Conservation (phyloP, 139 green algal species). For the Volvox africanus region DNA sequence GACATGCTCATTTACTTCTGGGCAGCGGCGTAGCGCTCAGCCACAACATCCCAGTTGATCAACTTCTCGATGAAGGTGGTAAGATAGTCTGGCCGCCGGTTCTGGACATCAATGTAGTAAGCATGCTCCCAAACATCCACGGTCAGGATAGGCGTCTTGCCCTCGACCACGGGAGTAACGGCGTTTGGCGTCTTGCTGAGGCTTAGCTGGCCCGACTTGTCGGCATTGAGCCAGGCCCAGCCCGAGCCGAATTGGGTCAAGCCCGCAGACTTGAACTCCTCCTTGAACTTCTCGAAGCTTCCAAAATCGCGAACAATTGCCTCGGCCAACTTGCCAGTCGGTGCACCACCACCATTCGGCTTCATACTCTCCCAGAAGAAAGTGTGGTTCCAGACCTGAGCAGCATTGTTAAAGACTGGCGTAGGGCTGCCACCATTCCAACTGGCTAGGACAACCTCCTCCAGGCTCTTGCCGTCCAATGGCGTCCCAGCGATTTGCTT, state of each 20-base stretch:
- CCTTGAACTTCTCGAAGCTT: conserved; percentile 90
- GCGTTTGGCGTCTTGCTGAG: conserved; percentile 96
- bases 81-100: conserved; percentile 85
- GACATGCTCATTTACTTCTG: neutral
- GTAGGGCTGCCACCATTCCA: conserved; percentile 91
- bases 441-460: conserved; percentile 81
- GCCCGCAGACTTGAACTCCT: conserved; percentile 87
- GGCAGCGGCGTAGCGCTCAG: conserved; percentile 65
- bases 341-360: conserved; percentile 82
- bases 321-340: conserved; percentile 79
- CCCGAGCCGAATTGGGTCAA: conserved; percentile 89
- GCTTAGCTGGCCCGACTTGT: conserved; percentile 84
- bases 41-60: conserved; percentile 88
- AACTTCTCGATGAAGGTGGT: conserved; percentile 89
- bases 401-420: conserved; percentile 95
- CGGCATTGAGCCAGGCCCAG: conserved; percentile 93
- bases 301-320: conserved; percentile 93
- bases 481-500: conserved; percentile 93
- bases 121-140: conserved; percentile 96
- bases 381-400: conserved; percentile 93
- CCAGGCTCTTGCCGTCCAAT: conserved; percentile 85
- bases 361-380: conserved; percentile 96
- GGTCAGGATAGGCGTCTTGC: conserved; percentile 89
- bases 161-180: conserved; percentile 84
- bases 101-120: conserved; percentile 73